Evolutionary conservation across 495 filamentous ascomycete species (phyloP).

Genomic region (Usnea hakonensis): DNA sequence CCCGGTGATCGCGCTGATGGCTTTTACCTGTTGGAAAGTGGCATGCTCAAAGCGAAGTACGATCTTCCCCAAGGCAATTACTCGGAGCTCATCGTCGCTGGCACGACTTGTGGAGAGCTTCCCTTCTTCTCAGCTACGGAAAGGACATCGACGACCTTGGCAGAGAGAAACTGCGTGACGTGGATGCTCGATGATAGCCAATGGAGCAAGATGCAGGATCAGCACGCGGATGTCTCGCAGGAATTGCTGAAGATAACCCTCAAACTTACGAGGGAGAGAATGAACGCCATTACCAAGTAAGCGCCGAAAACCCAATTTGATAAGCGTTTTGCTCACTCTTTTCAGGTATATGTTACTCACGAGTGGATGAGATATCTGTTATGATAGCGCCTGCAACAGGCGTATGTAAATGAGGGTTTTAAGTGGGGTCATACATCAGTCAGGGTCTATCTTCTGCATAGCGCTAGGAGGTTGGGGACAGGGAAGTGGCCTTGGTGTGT

Average conservation of each 20-base stretch:
- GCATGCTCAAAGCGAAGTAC: slow-evolving; percentile 84
- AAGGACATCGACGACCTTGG: slow-evolving; percentile 75
- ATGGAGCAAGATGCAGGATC: slow-evolving; percentile 63
- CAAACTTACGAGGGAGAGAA: slow-evolving; percentile 82
- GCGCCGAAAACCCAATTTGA: slow-evolving; percentile 23
- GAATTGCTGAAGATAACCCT: slow-evolving; percentile 78
- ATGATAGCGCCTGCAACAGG: neutral
- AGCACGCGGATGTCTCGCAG: slow-evolving; percentile 65
- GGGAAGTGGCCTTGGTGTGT: neutral
- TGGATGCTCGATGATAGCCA: slow-evolving; percentile 67
- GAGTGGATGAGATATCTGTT: slow-evolving; percentile 17
- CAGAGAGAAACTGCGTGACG: slow-evolving; percentile 70
- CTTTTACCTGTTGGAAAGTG: slow-evolving; percentile 88
- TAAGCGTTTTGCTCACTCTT: neutral
- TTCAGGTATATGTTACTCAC: slow-evolving; percentile 24
- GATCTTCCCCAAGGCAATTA: slow-evolving; percentile 80
- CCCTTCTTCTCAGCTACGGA: slow-evolving; percentile 90
- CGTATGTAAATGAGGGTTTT: neutral
- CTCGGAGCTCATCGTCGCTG: slow-evolving; percentile 86
- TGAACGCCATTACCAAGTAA: slow-evolving; percentile 79
- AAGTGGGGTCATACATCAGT: neutral
- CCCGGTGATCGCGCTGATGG: slow-evolving; percentile 61
- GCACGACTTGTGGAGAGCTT: slow-evolving; percentile 90
- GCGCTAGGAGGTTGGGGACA: slow-evolving; percentile 3
- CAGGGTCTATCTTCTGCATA: slow-evolving; percentile 8